Conservation (phyloP, 345 rosid species). For the Citrus unshiu region DNA sequence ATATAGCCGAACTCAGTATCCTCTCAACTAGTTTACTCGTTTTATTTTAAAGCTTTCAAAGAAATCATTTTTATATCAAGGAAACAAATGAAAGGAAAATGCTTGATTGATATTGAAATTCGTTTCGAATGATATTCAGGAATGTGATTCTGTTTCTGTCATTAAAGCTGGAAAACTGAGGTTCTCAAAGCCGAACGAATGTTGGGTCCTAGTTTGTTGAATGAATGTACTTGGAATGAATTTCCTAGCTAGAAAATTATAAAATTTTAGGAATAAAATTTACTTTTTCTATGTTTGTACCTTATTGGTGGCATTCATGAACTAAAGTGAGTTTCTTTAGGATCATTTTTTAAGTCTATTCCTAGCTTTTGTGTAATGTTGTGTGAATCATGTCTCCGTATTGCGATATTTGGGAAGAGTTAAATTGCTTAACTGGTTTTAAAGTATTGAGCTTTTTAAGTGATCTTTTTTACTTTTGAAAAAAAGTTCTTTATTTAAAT, state of each 20-base stretch:
- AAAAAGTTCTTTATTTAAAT: neutral
- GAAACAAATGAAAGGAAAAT: neutral
- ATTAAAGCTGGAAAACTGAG: slow-evolving; percentile 70
- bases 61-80: neutral
- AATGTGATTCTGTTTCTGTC: slow-evolving; percentile 37
- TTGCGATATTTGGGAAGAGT: neutral
- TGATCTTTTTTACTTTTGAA: neutral
- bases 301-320: neutral
- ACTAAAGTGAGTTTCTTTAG: neutral
- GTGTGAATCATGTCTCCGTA: neutral
- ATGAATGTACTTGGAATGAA: neutral
- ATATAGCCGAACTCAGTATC: neutral
- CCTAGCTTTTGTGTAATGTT: neutral
- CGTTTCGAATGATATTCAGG: neutral
- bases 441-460: neutral
- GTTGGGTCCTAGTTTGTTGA: neutral
- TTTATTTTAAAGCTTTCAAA: too few species aligned
- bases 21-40: neutral
- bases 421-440: neutral
- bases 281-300: neutral
- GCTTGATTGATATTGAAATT: neutral
- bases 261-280: too few species aligned
- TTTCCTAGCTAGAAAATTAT: slow-evolving; percentile 1
- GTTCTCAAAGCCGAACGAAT: slow-evolving; percentile 54
- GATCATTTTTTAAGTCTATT: neutral